Conservation (phyloP, 169 alveolate species). For the Plasmodium cynomolgi region DNA sequence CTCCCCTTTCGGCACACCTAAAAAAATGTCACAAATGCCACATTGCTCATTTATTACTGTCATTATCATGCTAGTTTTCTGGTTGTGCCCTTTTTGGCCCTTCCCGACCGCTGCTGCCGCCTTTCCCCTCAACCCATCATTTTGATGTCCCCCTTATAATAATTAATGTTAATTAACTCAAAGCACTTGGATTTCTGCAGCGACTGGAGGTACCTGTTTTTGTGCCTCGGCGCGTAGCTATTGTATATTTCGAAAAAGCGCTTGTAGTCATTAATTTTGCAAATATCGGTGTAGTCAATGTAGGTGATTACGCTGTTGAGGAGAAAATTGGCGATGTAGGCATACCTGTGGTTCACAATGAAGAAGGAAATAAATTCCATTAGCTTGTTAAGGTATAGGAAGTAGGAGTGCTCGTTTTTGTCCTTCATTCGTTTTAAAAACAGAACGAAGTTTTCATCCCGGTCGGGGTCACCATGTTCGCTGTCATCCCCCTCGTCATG, state of each 20-base stretch:
- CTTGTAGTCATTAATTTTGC: constrained; percentile 71
- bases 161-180: constrained; percentile 64
- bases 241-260: constrained; percentile 67
- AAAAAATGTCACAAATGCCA: not conserved
- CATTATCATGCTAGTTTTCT: not conserved
- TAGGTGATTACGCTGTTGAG: constrained; percentile 59
- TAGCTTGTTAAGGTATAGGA: constrained; percentile 58
- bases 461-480: not conserved
- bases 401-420: constrained; percentile 64
- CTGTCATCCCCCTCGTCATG: not conserved
- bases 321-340: constrained; percentile 67
- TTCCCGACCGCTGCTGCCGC: not conserved
- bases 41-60: not conserved
- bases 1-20: not conserved
- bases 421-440: constrained; percentile 68
- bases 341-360: constrained; percentile 64
- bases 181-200: constrained; percentile 74
- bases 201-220: constrained; percentile 54
- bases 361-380: constrained; percentile 73
- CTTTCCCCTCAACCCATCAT: constrained; percentile 47
- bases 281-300: constrained; percentile 56
- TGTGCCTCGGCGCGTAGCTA: constrained; percentile 70
- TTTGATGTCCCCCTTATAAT: constrained; percentile 70
- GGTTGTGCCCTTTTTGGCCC: not conserved
- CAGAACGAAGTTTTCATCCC: constrained; percentile 65